Conservation (phyloP, 2,329 filamentous ascomycete genomes). For the Botrytis byssoidea region DNA sequence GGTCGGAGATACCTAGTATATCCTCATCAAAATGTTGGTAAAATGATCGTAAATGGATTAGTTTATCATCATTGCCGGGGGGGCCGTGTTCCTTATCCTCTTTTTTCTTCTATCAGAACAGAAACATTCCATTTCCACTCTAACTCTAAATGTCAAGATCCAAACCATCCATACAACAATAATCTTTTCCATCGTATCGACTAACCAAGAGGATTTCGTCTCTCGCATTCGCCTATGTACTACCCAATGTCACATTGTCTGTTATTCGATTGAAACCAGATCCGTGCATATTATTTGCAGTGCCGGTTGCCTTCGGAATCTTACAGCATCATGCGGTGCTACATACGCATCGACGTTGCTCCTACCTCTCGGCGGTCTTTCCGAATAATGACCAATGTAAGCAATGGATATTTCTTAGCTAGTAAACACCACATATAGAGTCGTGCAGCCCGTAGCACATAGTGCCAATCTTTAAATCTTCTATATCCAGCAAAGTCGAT, state of each 20-base stretch:
- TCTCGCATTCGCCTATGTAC: slow-evolving; percentile 8
- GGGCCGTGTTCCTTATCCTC: background rate
- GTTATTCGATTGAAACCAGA: slow-evolving; percentile 7
- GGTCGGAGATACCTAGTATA: background rate
- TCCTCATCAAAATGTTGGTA: background rate
- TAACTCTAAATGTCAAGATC: background rate
- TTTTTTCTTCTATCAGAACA: background rate
- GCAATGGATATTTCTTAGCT: slow-evolving; percentile 12
- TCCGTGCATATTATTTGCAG: slow-evolving; percentile 15
- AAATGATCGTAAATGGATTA: background rate
- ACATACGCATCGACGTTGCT: slow-evolving; percentile 20
- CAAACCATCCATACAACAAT: background rate
- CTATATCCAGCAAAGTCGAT: background rate
- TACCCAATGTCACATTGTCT: slow-evolving; percentile 13
- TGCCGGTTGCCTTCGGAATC: slow-evolving; percentile 17
- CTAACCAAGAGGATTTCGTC: background rate
- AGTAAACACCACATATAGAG: slow-evolving; percentile 19
- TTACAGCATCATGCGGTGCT: slow-evolving; percentile 22
- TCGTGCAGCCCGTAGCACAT: slow-evolving; percentile 7
- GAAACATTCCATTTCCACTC: background rate
- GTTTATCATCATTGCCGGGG: background rate
- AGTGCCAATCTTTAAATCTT: background rate
- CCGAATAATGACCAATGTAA: slow-evolving; percentile 19
- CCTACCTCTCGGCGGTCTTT: slow-evolving; percentile 6
- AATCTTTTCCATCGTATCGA: background rate